These are phyloP conservation scores for Jamesozyma lodderae DNA, from an alignment of 805 yeast genomes.

Conservation along the genomic window DNA sequence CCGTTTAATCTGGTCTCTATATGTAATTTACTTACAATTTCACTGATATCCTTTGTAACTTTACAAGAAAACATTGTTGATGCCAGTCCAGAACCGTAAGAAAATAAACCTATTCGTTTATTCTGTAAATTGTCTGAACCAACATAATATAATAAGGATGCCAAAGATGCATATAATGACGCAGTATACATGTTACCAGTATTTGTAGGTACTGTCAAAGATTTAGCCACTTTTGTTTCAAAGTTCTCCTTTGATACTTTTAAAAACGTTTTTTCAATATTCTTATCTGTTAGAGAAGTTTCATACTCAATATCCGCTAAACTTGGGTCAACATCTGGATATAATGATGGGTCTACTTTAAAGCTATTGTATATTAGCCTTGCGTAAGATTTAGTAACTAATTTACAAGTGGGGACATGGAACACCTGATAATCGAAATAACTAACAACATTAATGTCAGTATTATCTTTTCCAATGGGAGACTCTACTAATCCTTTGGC, in stretches of 20 bases:
- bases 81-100: conserved; percentile 98
- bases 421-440: conserved; percentile 87
- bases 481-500: conserved; percentile 39
- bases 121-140: conserved; percentile 66
- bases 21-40: conserved; percentile 55
- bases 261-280: conserved; percentile 77
- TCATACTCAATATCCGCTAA: conserved; percentile 58
- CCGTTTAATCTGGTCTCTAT: conserved; percentile 53
- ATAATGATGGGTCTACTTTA: conserved; percentile 55
- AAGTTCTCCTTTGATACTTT: conserved; percentile 61
- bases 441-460: conserved; percentile 57
- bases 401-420: conserved; percentile 97
- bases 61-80: conserved; percentile 73
- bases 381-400: conserved; percentile 87
- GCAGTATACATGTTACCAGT: conserved; percentile 98
- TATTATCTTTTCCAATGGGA: conserved; percentile 37
- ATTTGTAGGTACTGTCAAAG: conserved; percentile 83
- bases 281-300: conserved; percentile 67
- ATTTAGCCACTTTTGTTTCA: conserved; percentile 64
- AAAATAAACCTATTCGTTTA: conserved; percentile 85
- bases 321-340: conserved; percentile 47
- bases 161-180: conserved; percentile 77
- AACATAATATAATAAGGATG: conserved; percentile 69
- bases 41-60: conserved; percentile 71
- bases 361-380: conserved; percentile 86